Evolutionary conservation across 352 stramenopile genomes (phyloP), one percentile per base, ranked within the genome.

Genomic region (Globisporangium abappressorium): DNA sequence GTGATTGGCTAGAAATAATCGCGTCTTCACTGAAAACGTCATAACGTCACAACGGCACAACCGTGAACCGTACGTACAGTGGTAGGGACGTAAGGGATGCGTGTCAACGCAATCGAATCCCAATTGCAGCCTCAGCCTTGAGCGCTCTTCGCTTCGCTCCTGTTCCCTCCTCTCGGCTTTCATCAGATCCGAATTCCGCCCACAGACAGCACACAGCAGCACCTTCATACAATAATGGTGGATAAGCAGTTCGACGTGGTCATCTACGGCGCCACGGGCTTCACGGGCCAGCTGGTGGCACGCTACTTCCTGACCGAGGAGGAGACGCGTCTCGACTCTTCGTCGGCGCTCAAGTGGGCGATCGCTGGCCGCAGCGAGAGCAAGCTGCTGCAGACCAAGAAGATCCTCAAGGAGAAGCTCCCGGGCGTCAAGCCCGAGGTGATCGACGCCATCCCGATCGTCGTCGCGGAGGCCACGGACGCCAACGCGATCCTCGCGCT

Each of bases 261-360:
- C 15, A 69, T 98, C n/a, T 90, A 94, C 49, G 90, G 88, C 53
- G 90, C 81, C 15, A 97, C 87, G 18, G 91, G 87, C 46, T 97
- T 93, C 74, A 94, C 86, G 3, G 90, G 91, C 33, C 68, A 70
- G 38, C 71, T 97, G 41, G 77, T 85, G 7, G 79, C 78, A 20
- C 66, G 72, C 28, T 89, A 94, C 64, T 84, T 81, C 12, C 85
- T 94, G 60, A 78, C 76, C 34, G 57, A 82, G 14, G 41, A 55
- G 8, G 78, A 84, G 47, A 77, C 73, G 2, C 14, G 51, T 7
- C 41, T 67, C 1, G 64, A 41, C 14, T 26, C 54, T 22, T 5
- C 56, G 24, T 63, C 22, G 22, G 47, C 47, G 22, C 49, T 96
- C 53, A 82, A 84, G 60, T 97, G 88, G 90, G 92, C 88, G 5